Base-by-base conservation (phyloP, 2,329 filamentous ascomycete species). In the Sordariomycetes sp. region DNA sequence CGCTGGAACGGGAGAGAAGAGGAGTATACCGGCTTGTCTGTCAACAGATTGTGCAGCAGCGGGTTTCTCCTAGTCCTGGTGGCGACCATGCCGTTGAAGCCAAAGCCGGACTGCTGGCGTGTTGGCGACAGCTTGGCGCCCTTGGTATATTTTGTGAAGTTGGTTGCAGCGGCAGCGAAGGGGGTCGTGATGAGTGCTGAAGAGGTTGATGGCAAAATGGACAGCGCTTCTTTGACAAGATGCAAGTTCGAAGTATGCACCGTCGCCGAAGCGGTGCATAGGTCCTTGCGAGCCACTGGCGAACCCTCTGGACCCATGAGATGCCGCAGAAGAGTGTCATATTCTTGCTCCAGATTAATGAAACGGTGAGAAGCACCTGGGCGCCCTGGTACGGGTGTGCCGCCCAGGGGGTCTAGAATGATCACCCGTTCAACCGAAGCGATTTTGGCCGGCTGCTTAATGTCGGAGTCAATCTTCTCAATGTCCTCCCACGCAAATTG, bases 321-420 rank as follows among this genome's bases (percentile, higher is more conserved):
- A 44, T 86, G 73, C 12, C 70, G 57, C 40, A 75, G 68, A 32
- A 94, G 80, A 18, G 72, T 62, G 2, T 73, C 64, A 44, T 83
- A 94, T 52, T 98, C 90, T 50, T 96, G 87, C 50, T 93, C 83
- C 37, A 98, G 70, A 47, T 98, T 98, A 51, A 98, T 75, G 51
- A 95, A 96, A 23, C 62, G 50, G 35, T 66, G 62, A 21, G 53
- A 52, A 15, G 54, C 47, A 3, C 51, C 51, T 3, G 54, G 50
- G 17, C 51, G 53, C 5, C 54, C 54, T 46, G 70, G 53, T 39
- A 85, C 68, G 0, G 92, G 92, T 30, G 88, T 86, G 1, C 87
- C 90, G 4, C 92, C 92, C 0, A 87, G 61, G 1, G 85, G 79
- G 54, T 98, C 92, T 6, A 98, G 68, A 19, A 98, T 65, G 41